Conservation (phyloP, 768 basidiomycete species). For the Nidularia pulvinata region DNA sequence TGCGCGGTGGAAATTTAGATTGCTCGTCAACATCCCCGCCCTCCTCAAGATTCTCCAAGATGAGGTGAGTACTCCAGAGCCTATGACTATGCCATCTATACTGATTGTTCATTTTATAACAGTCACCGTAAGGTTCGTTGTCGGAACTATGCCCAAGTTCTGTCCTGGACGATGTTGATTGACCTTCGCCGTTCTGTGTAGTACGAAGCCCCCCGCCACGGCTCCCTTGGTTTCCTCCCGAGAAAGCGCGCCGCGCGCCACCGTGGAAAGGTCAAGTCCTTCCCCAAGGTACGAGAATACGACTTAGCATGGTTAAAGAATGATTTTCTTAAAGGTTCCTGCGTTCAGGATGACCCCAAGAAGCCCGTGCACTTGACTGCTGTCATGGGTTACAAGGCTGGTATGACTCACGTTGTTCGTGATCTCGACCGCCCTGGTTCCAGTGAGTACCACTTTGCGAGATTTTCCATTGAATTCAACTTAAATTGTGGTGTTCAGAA, state of each 20-base stretch:
- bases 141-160: slow-evolving; percentile 2
- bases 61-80: slow-evolving; percentile 50
- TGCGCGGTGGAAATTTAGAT: slow-evolving; percentile 18
- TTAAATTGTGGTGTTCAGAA: slow-evolving; percentile 48
- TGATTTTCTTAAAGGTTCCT: slow-evolving; percentile 1
- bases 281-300: slow-evolving; percentile 80
- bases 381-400: slow-evolving; percentile 99
- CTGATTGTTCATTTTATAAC: slow-evolving; percentile 6
- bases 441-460: slow-evolving; percentile 60
- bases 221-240: slow-evolving; percentile 96
- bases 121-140: slow-evolving; percentile 87
- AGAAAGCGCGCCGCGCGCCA: slow-evolving; percentile 97
- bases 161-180: slow-evolving; percentile 4
- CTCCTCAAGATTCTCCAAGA: slow-evolving; percentile 51
- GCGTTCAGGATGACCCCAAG: slow-evolving; percentile 92
- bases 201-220: slow-evolving; percentile 99
- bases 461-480: background rate
- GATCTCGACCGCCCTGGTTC: slow-evolving; percentile 99
- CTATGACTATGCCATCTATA: background rate
- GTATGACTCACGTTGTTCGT: slow-evolving; percentile 99
- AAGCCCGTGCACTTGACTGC: slow-evolving; percentile 99
- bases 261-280: slow-evolving; percentile 99
- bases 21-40: slow-evolving; percentile 27
- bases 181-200: slow-evolving; percentile 24
- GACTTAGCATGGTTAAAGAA: background rate